A percentile compares a stretch with the other conserved stretches of the same genome.
These are phyloP conservation scores for Sphagnum magellanicum DNA, from an alignment of 228 moss, liverwort and hornwort species.

Conservation along the genomic window DNA sequence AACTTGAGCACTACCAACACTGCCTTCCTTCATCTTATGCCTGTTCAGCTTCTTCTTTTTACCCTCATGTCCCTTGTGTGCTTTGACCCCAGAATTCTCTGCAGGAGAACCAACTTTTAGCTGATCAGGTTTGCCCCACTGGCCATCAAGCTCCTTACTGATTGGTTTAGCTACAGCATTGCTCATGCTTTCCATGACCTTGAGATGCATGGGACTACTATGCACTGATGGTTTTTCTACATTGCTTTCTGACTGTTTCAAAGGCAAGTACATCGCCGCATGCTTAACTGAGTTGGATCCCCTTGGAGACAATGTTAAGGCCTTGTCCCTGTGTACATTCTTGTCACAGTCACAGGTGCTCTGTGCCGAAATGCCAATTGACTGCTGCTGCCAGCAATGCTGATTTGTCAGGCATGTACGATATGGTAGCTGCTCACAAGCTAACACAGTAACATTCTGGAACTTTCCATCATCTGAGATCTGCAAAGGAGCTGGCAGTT, in stretches of 20 bases:
- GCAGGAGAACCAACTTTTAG: not conserved
- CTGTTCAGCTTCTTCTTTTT: not conserved
- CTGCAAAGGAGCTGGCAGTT: not conserved
- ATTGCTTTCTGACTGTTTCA: not conserved
- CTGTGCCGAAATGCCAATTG: constrained; percentile 4
- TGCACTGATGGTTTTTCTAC: no score
- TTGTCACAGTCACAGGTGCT: constrained; percentile 2
- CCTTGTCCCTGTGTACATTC: constrained; percentile 1
- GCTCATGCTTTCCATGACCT: not conserved
- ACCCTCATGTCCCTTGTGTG: not conserved
- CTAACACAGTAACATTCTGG: constrained; percentile 1
- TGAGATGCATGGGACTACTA: not conserved
- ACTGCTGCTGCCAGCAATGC: constrained; percentile 4
- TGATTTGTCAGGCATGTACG: not conserved
- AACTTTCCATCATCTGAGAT: constrained; percentile 2
- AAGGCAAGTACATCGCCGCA: not conserved
- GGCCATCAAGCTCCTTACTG: no score
- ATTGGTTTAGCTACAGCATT: not conserved
- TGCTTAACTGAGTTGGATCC: not conserved
- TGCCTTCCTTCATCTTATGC: not conserved
- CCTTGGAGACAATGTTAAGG: not conserved
- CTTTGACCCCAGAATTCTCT: not conserved
- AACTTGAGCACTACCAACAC: no score
- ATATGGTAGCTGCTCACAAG: constrained; percentile 1
- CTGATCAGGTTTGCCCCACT: no score